A percentile compares a stretch with the other conserved stretches of the same genome.
Evolutionary conservation across 345 rosid species (phyloP).

Genomic region (Schrenkiella parvula): DNA sequence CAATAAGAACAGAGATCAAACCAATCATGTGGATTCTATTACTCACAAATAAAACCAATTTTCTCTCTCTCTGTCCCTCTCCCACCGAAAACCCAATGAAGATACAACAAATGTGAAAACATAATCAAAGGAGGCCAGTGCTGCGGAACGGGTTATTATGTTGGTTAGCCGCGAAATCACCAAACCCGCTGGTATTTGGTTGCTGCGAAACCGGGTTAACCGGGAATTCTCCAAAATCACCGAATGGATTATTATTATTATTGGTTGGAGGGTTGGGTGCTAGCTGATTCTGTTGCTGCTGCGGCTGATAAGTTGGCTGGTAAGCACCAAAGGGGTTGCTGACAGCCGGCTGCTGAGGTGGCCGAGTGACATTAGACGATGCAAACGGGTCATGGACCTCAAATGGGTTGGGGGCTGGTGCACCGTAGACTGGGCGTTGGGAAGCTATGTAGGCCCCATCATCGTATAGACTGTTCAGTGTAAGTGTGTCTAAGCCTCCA

Average conservation of each 20-base stretch:
- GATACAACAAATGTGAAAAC: conserved; percentile 13
- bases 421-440: conserved; percentile 76
- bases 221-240: conserved; percentile 40
- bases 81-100: conserved; percentile 8
- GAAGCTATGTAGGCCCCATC: conserved; percentile 81
- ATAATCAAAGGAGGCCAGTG: conserved; percentile 59
- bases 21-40: conserved; percentile 29
- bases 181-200: conserved; percentile 27
- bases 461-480: conserved; percentile 77
- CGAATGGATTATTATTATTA: conserved; percentile 65
- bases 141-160: conserved; percentile 36
- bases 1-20: conserved; percentile 14
- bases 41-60: conserved; percentile 26
- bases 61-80: neutral
- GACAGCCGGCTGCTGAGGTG: conserved; percentile 40
- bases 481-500: conserved; percentile 93
- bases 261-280: conserved; percentile 25
- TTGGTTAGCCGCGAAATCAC: conserved; percentile 34
- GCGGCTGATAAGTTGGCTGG: conserved; percentile 58
- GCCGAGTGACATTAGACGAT: conserved; percentile 43
- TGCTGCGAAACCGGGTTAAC: conserved; percentile 31
- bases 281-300: conserved; percentile 45
- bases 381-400: conserved; percentile 77
- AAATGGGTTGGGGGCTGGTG: conserved; percentile 87
- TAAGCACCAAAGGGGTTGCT: conserved; percentile 70